A percentile compares a stretch with the other conserved stretches of the same genome.
These are phyloP conservation scores for Ceratocystis huliohia DNA, from an alignment of 2,329 filamentous ascomycete genomes.

Conservation along the genomic window DNA sequence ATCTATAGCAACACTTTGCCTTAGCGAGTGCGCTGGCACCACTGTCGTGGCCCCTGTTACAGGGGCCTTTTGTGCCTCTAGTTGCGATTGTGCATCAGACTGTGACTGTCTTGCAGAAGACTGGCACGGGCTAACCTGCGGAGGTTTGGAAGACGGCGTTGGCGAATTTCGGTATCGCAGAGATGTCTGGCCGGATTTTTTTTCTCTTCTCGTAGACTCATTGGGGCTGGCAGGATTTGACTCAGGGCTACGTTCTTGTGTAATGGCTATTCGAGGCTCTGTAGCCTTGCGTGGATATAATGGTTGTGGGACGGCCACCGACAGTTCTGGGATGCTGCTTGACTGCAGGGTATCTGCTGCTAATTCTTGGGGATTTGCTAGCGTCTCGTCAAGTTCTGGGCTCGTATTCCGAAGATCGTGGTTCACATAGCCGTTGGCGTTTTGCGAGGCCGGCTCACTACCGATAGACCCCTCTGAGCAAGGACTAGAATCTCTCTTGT, in stretches of 20 bases:
- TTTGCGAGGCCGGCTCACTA: neutral
- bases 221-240: neutral
- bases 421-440: neutral
- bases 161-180: neutral
- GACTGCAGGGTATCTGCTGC: neutral
- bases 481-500: too few species aligned
- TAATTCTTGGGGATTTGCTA: neutral
- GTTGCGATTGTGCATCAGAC: slow-evolving; percentile 1
- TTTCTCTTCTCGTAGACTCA: neutral
- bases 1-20: neutral
- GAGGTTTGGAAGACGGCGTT: neutral
- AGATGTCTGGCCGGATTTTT: neutral
- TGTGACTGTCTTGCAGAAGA: neutral
- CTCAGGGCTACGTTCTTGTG: neutral
- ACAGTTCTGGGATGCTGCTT: neutral
- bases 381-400: neutral
- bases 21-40: slow-evolving; percentile 6
- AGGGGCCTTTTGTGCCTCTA: neutral
- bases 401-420: neutral
- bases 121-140: neutral
- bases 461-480: neutral
- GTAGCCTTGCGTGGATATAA: neutral
- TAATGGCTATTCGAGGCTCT: neutral
- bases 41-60: slow-evolving; percentile 5
- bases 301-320: neutral